phyloP scores from a whole-genome alignment of 345 rosid genomes.

The Acer campestre region DNA sequence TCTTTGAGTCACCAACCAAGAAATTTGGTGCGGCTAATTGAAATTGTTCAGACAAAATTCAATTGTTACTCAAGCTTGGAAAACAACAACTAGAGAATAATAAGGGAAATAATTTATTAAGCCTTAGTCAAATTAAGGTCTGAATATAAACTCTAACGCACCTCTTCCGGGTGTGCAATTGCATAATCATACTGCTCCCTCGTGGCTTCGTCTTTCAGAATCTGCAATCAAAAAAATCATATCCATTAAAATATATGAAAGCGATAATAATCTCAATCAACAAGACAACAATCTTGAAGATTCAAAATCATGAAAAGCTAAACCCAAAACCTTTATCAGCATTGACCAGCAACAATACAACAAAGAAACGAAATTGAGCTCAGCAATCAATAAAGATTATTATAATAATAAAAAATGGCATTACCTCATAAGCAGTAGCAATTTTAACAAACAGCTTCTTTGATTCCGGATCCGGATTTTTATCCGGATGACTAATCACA shows the following conservation, averaged over 20 bases:
- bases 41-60: not conserved
- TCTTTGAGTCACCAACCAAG: not conserved
- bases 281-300: not conserved
- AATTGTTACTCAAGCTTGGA: not conserved
- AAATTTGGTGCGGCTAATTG: not conserved
- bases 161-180: slow-evolving; percentile 96
- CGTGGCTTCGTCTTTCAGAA: slow-evolving; percentile 95
- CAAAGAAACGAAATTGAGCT: not conserved
- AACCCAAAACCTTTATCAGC: not conserved
- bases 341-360: not conserved
- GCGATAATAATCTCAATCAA: not conserved
- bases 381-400: not conserved
- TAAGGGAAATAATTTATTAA: not conserved
- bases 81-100: not conserved
- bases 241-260: not conserved
- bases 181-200: slow-evolving; percentile 96
- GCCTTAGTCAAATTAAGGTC: not conserved
- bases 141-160: slow-evolving; percentile 22
- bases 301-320: not conserved
- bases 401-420: not conserved
- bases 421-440: slow-evolving; percentile 97
- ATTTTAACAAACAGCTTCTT: slow-evolving; percentile 83
- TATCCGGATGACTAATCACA: slow-evolving; percentile 81
- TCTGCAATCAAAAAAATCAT: slow-evolving; percentile 43
- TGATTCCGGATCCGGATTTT: slow-evolving; percentile 97